Conservation (phyloP, 2,329 filamentous ascomycete species). For the Seiridium unicorne region DNA sequence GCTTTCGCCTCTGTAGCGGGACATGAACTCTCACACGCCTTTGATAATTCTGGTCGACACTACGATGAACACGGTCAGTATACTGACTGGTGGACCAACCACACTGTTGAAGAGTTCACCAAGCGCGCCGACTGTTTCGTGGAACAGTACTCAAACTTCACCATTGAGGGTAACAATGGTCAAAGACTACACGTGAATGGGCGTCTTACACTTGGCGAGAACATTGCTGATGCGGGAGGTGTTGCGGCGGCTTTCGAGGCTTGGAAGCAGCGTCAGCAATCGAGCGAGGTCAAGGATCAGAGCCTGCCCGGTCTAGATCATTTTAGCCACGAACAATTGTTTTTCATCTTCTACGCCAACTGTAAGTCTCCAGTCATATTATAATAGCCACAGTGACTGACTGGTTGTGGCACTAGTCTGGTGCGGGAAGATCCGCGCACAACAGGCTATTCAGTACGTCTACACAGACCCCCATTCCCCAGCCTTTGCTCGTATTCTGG, state of each 20-base stretch:
- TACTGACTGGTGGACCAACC: conserved; percentile 63
- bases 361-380: conserved; percentile 22
- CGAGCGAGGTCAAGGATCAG: conserved; percentile 38
- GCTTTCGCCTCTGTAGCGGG: conserved; percentile 62
- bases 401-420: conserved; percentile 33
- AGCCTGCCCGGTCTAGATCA: conserved; percentile 54
- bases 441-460: conserved; percentile 54
- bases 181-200: conserved; percentile 60
- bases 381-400: neutral
- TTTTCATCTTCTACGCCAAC: conserved; percentile 61
- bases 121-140: conserved; percentile 61
- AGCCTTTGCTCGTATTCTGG: conserved; percentile 57
- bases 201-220: conserved; percentile 60
- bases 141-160: conserved; percentile 59
- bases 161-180: conserved; percentile 50
- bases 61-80: conserved; percentile 63
- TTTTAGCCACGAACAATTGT: conserved; percentile 62
- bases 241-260: conserved; percentile 57
- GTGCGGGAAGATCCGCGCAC: conserved; percentile 64
- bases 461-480: conserved; percentile 67
- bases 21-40: conserved; percentile 66
- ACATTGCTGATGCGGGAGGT: conserved; percentile 66
- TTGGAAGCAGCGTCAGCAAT: conserved; percentile 55
- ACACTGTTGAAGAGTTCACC: conserved; percentile 55
- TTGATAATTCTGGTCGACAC: conserved; percentile 61